phyloP scores from a whole-genome alignment of 2,329 filamentous ascomycete species.

The Ceratocystiopsis brevicomis region DNA sequence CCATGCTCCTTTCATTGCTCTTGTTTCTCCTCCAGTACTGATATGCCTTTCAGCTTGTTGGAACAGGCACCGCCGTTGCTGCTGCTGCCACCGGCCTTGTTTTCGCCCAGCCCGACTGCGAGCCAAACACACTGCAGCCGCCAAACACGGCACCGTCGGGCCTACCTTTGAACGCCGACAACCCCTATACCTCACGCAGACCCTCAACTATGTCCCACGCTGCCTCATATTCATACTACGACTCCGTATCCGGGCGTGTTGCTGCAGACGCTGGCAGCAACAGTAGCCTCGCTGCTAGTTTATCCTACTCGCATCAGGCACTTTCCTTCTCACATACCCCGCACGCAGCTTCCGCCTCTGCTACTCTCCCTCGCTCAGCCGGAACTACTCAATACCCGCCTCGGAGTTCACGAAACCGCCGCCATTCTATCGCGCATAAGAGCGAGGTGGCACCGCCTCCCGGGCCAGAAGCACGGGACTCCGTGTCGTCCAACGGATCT shows the following conservation, averaged over 20 bases:
- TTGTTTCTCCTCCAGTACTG: background rate
- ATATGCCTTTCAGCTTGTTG: slow-evolving; percentile 29
- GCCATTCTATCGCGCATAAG: slow-evolving; percentile 24
- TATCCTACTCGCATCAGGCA: too few relatives aligned
- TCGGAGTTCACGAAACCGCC: slow-evolving; percentile 14
- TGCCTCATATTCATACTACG: too few relatives aligned
- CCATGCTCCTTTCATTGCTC: slow-evolving; percentile 13
- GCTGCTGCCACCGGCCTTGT: slow-evolving; percentile 39
- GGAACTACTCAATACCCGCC: slow-evolving; percentile 17
- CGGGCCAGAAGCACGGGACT: slow-evolving; percentile 32
- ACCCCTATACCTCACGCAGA: slow-evolving; percentile 7
- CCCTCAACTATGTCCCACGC: too few relatives aligned
- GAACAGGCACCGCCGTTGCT: slow-evolving; percentile 41
- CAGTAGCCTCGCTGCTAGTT: background rate
- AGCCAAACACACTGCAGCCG: slow-evolving; percentile 15
- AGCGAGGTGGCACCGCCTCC: slow-evolving; percentile 19
- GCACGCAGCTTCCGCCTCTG: slow-evolving; percentile 9
- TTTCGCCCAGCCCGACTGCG: slow-evolving; percentile 34
- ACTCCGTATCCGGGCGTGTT: too few relatives aligned
- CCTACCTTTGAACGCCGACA: slow-evolving; percentile 13
- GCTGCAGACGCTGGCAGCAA: slow-evolving; percentile 3
- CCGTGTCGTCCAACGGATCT: slow-evolving; percentile 41
- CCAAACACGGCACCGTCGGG: slow-evolving; percentile 9
- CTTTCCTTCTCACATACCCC: too few relatives aligned
- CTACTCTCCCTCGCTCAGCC: slow-evolving; percentile 13